Evolutionary conservation across 169 alveolate genomes (phyloP).

Genomic region (Plasmodium knowlesi): DNA sequence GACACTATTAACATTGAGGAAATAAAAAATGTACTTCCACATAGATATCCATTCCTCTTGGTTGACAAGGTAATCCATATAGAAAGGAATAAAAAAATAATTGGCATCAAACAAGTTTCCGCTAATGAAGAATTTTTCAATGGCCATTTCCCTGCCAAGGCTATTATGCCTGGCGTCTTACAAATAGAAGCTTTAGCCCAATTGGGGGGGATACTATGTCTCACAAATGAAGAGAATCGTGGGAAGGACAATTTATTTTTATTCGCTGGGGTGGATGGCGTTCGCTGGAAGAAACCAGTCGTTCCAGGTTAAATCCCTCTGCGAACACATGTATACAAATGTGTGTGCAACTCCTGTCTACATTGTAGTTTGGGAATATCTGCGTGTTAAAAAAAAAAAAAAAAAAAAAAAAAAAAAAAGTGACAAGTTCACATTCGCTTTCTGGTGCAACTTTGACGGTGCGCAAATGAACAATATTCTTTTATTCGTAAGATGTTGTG

Average conservation of each 20-base stretch:
- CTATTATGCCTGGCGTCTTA: slow-evolving; percentile 82
- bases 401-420: neutral
- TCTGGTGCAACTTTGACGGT: neutral
- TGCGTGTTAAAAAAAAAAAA: neutral
- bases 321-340: neutral
- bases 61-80: slow-evolving; percentile 80
- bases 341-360: neutral
- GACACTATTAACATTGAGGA: slow-evolving; percentile 69
- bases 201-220: slow-evolving; percentile 80
- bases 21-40: slow-evolving; percentile 77
- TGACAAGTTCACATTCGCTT: neutral
- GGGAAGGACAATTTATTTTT: slow-evolving; percentile 75
- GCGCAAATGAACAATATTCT: neutral
- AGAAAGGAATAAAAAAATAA: slow-evolving; percentile 76
- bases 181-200: slow-evolving; percentile 84
- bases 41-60: slow-evolving; percentile 80
- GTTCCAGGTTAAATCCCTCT: slow-evolving; percentile 76
- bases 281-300: slow-evolving; percentile 82
- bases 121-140: slow-evolving; percentile 79
- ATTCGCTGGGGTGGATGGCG: slow-evolving; percentile 84
- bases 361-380: neutral
- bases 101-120: slow-evolving; percentile 79
- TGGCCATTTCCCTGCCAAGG: slow-evolving; percentile 81
- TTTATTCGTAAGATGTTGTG: neutral
- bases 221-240: slow-evolving; percentile 75